Conservation (phyloP, 495 filamentous ascomycete genomes). For the Cairneyella variabilis region DNA sequence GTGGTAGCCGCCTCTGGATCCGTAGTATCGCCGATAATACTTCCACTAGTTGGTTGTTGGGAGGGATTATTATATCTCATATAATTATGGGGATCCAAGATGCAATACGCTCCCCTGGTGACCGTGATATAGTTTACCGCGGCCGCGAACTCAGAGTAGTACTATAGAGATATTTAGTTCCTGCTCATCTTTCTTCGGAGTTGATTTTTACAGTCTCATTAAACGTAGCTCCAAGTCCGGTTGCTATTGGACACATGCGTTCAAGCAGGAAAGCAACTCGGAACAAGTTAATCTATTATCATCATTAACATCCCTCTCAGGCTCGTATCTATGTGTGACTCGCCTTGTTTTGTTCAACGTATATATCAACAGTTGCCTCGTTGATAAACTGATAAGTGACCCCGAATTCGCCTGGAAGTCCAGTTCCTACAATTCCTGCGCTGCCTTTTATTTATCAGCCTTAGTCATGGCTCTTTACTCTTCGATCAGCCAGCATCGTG, state of each 20-base stretch:
- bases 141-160: conserved; percentile 44
- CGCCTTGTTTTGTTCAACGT: conserved; percentile 43
- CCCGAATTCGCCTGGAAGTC: conserved; percentile 47
- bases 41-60: conserved; percentile 43
- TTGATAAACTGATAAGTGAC: conserved; percentile 49
- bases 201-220: conserved; percentile 36
- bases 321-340: not conserved
- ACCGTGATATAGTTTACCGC: conserved; percentile 49
- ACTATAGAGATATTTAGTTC: conserved; percentile 13
- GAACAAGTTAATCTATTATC: conserved; percentile 43
- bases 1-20: conserved; percentile 41
- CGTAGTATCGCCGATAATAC: conserved; percentile 45
- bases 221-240: conserved; percentile 46
- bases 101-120: conserved; percentile 43
- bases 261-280: conserved; percentile 51
- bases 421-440: conserved; percentile 32
- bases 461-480: too few relatives aligned
- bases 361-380: conserved; percentile 39
- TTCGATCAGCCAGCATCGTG: not conserved
- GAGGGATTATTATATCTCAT: conserved; percentile 52
- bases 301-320: too few relatives aligned
- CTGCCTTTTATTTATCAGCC: conserved; percentile 5
- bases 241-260: conserved; percentile 46
- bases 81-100: conserved; percentile 54
- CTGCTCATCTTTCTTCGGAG: not conserved